phyloP scores from a whole-genome alignment of 352 stramenopile species.

The Phytophthora citrophthora region DNA sequence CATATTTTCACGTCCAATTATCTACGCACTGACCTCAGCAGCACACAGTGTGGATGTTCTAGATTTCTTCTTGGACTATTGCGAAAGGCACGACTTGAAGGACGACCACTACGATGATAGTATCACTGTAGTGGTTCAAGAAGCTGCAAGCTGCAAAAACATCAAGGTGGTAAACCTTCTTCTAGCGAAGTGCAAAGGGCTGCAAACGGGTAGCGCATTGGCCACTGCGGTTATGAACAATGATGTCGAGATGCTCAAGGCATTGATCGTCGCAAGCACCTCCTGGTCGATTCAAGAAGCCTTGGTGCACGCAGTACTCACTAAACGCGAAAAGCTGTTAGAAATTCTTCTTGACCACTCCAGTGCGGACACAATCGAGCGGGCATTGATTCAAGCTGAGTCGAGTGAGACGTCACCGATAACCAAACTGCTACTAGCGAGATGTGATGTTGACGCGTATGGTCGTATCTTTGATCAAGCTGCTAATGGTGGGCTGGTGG shows the following conservation, averaged over 20 bases:
- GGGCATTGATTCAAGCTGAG: slow-evolving; percentile 8
- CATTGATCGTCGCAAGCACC: too few species aligned
- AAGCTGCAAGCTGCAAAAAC: background rate
- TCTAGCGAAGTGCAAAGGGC: too few species aligned
- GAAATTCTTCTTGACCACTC: too few species aligned
- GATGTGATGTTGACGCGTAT: slow-evolving; percentile 12
- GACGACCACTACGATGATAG: background rate
- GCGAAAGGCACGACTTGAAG: too few species aligned
- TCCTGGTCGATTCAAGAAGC: too few species aligned
- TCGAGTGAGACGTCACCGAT: background rate
- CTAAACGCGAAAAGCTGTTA: too few species aligned
- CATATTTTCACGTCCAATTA: background rate
- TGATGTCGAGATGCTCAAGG: too few species aligned
- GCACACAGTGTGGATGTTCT: too few species aligned
- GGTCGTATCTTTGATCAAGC: background rate
- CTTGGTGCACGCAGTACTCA: background rate
- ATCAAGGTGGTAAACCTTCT: background rate
- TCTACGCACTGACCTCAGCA: background rate
- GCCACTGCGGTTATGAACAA: too few species aligned
- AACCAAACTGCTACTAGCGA: slow-evolving; percentile 6
- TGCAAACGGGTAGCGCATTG: too few species aligned
- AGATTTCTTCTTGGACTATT: too few species aligned
- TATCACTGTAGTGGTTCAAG: slow-evolving; percentile 3
- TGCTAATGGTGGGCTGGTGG: slow-evolving; percentile 2
- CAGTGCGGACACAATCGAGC: too few species aligned